phyloP scores from a whole-genome alignment of 345 rosid species.

The Syzygium grande region DNA sequence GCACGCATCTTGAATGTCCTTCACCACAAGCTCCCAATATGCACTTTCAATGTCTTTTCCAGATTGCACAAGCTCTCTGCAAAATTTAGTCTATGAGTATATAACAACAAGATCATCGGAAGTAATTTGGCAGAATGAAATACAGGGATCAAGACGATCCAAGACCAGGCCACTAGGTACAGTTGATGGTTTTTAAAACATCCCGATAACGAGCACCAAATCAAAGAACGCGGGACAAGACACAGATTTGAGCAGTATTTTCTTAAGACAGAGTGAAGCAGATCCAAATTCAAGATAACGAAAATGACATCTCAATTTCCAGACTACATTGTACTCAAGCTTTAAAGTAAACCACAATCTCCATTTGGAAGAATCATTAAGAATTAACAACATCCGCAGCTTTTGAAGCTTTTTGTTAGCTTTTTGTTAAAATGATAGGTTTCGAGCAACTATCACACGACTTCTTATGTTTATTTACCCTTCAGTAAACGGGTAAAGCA shows the following conservation, averaged over 20 bases:
- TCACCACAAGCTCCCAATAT: slow-evolving; percentile 96
- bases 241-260: background rate
- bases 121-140: background rate
- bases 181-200: background rate
- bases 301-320: background rate
- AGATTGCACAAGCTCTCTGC: slow-evolving; percentile 80
- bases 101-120: background rate
- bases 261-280: background rate
- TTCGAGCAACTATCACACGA: background rate
- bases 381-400: background rate
- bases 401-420: background rate
- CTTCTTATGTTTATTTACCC: background rate
- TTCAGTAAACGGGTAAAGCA: background rate
- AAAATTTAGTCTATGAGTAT: background rate
- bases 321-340: background rate
- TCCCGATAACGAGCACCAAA: background rate
- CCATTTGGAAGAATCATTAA: background rate
- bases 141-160: background rate
- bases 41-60: slow-evolving; percentile 87
- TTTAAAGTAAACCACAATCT: background rate
- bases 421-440: background rate
- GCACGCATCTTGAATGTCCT: slow-evolving; percentile 98
- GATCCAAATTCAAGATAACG: background rate
- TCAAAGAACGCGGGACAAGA: background rate
- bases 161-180: background rate